phyloP scores from a whole-genome alignment of 228 moss, liverwort and hornwort genomes.

The Sphagnum fallax region DNA sequence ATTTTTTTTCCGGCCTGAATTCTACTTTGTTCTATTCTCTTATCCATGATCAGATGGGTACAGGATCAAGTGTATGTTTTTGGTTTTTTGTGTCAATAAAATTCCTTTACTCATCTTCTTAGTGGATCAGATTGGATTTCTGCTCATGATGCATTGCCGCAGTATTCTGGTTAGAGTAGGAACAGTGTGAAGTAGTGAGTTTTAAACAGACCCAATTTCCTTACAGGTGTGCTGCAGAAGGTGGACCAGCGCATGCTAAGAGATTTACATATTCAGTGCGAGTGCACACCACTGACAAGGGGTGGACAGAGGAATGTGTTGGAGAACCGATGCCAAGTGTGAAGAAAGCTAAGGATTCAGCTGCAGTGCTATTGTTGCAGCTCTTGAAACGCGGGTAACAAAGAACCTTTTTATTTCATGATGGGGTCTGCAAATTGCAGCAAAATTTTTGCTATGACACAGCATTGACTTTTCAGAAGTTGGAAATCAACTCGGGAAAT shows the following conservation, averaged over 20 bases:
- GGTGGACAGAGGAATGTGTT: constrained; percentile 95
- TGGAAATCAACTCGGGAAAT: no score
- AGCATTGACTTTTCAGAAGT: no score
- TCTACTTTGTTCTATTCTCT: not conserved
- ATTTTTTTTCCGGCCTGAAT: not conserved
- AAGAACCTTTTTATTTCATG: not conserved
- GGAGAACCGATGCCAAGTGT: constrained; percentile 99
- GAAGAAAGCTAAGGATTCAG: constrained; percentile 98
- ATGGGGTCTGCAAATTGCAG: constrained; percentile 4
- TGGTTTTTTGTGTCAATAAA: no score
- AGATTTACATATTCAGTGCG: constrained; percentile 96
- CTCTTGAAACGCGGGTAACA: constrained; percentile 69
- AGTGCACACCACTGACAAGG: constrained; percentile 87
- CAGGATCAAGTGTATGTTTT: no score
- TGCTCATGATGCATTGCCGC: no score
- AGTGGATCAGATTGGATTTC: no score
- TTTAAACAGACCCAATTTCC: no score
- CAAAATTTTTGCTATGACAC: no score
- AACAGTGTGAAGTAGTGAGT: no score
- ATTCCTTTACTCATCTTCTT: no score
- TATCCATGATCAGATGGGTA: not conserved
- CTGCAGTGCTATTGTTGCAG: constrained; percentile 76
- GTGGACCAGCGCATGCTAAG: constrained; percentile 97
- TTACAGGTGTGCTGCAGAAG: constrained; percentile 74
- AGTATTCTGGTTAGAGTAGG: no score